These are phyloP conservation scores for Keqinozyma sinolaborantium DNA, from an alignment of 1,139 yeast genomes.

Conservation along the genomic window DNA sequence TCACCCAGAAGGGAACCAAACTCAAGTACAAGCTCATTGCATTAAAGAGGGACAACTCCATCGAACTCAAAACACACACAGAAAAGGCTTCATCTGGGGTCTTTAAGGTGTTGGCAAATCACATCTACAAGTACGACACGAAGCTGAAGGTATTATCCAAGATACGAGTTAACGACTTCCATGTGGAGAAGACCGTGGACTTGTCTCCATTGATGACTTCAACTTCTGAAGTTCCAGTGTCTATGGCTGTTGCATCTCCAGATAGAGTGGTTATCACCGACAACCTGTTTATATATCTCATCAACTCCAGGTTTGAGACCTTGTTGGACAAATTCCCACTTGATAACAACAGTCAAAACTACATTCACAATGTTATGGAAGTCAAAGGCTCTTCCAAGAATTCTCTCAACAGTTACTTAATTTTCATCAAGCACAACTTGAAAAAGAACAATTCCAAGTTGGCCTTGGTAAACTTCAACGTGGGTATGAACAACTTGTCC, in stretches of 20 bases:
- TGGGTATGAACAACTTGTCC: conserved; percentile 67
- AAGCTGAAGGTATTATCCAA: conserved; percentile 6
- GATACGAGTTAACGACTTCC: conserved; percentile 18
- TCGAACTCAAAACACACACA: not conserved
- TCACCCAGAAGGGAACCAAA: conserved; percentile 11
- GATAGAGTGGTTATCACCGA: conserved; percentile 44
- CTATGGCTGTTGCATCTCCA: conserved; percentile 36
- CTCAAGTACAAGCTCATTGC: conserved; percentile 2
- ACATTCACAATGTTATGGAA: conserved; percentile 31
- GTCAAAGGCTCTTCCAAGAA: conserved; percentile 43
- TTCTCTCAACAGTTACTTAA: conserved; percentile 39
- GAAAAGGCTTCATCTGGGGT: not conserved
- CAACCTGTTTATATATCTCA: conserved; percentile 33
- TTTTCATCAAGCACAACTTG: conserved; percentile 37
- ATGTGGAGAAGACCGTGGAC: conserved; percentile 15
- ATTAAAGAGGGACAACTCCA: conserved; percentile 1
- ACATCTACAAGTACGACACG: conserved; percentile 8
- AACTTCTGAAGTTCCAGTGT: conserved; percentile 10
- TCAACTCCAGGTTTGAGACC: conserved; percentile 44
- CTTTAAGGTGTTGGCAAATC: conserved; percentile 1
- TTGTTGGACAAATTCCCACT: conserved; percentile 33
- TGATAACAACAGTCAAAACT: conserved; percentile 19
- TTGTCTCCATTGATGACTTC: conserved; percentile 16
- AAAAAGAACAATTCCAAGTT: conserved; percentile 43
- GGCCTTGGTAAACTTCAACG: conserved; percentile 51